Conservation (phyloP, 768 basidiomycete genomes). For the Nidularia pulvinata region DNA sequence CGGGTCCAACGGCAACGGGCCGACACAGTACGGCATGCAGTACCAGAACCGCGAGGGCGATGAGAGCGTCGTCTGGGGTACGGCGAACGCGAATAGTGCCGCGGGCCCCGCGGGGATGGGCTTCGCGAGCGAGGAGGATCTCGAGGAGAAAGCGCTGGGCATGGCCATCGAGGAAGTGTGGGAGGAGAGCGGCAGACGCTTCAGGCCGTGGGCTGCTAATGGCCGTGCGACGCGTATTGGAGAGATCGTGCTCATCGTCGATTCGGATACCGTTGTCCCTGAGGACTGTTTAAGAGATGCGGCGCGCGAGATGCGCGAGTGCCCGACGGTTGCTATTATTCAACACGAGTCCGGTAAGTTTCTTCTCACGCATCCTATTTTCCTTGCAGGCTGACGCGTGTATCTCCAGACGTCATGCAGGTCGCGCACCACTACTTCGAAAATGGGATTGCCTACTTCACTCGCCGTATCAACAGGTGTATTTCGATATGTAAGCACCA, state of each 20-base stretch:
- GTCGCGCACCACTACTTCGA: constrained; percentile 89
- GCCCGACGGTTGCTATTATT: constrained; percentile 79
- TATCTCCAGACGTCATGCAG: constrained; percentile 68
- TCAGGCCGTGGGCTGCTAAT: constrained; percentile 75
- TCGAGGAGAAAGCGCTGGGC: constrained; percentile 73
- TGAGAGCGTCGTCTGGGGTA: constrained; percentile 35
- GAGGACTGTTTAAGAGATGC: constrained; percentile 88
- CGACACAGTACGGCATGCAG: constrained; percentile 56
- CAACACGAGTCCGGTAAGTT: constrained; percentile 74
- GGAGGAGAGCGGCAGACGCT: constrained; percentile 48
- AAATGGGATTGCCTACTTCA: constrained; percentile 86
- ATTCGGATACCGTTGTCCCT: constrained; percentile 77
- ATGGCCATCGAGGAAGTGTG: constrained; percentile 75
- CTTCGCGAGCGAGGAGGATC: constrained; percentile 31
- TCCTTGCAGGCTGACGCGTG: neutral
- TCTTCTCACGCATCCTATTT: constrained; percentile 8
- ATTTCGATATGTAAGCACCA: constrained; percentile 66
- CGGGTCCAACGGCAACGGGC: constrained; percentile 5
- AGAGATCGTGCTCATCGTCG: constrained; percentile 77
- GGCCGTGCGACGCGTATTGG: constrained; percentile 70
- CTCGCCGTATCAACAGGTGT: constrained; percentile 73
- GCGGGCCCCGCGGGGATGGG: neutral
- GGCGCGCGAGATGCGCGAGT: constrained; percentile 76
- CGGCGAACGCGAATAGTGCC: constrained; percentile 5
- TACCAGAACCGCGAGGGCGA: constrained; percentile 67